phyloP scores from a whole-genome alignment of 2,329 filamentous ascomycete species.

The Pyrenophora teres region DNA sequence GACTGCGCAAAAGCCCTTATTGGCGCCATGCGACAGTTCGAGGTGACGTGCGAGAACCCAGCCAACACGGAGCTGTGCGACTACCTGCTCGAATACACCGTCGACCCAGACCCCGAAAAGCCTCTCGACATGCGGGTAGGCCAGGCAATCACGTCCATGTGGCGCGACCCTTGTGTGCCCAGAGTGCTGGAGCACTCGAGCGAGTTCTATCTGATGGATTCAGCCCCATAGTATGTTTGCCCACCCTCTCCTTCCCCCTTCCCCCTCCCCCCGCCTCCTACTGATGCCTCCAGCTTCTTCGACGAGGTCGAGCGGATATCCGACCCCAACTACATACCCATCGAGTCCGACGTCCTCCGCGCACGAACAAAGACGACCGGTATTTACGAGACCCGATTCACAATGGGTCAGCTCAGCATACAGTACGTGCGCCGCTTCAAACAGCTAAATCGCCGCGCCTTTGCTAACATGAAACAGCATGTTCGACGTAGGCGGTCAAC shows the following conservation, averaged over 20 bases:
- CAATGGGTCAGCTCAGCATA: constrained; percentile 98
- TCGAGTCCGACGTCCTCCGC: constrained; percentile 91
- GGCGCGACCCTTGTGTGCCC: constrained; percentile 84
- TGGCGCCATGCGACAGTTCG: constrained; percentile 87
- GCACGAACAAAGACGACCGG: constrained; percentile 97
- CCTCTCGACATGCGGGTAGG: constrained; percentile 81
- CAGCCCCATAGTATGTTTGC: constrained; percentile 84
- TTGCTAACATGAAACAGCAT: constrained; percentile 67
- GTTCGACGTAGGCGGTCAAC: constrained; percentile 97
- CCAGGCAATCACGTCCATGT: constrained; percentile 81
- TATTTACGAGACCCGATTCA: constrained; percentile 98
- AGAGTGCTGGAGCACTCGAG: constrained; percentile 90
- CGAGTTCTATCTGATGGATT: constrained; percentile 99
- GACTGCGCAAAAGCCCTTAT: constrained; percentile 96
- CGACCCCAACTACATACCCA: constrained; percentile 82
- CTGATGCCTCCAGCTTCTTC: constrained; percentile 74
- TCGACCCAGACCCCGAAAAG: constrained; percentile 88
- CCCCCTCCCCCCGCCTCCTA: neutral
- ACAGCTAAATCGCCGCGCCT: constrained; percentile 10
- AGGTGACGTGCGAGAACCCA: constrained; percentile 75
- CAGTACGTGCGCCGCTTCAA: constrained; percentile 68
- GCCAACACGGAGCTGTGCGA: constrained; percentile 75
- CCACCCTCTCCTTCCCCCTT: neutral
- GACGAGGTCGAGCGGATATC: constrained; percentile 88
- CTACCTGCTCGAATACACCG: constrained; percentile 83